These are phyloP conservation scores for Paramecium sexaurelia DNA, from an alignment of 73 alveolate species.

Conservation along the genomic window DNA sequence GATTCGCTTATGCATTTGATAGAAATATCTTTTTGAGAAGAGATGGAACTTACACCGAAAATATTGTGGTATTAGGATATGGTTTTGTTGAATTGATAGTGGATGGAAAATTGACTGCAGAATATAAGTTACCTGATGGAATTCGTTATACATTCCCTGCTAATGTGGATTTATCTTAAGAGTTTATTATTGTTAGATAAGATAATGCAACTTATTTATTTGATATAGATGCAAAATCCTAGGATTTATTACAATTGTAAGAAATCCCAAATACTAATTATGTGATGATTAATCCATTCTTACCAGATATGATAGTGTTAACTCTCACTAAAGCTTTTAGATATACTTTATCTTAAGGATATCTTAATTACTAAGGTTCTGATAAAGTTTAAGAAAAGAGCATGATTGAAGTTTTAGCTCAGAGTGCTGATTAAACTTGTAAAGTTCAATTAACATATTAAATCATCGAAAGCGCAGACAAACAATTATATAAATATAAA, in stretches of 20 bases:
- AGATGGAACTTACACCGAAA: not conserved
- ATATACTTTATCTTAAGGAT: slow-evolving; percentile 28
- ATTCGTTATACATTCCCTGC: slow-evolving; percentile 8
- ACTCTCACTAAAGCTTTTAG: not conserved
- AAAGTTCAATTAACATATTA: not conserved
- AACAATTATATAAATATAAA: not conserved
- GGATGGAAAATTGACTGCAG: not conserved
- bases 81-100: not conserved
- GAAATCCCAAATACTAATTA: not conserved
- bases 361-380: not conserved
- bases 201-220: not conserved
- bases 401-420: not conserved
- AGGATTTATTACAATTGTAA: not conserved
- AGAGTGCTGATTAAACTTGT: not conserved
- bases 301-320: slow-evolving; percentile 17
- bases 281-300: slow-evolving; percentile 21
- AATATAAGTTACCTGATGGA: not conserved
- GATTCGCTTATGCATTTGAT: slow-evolving; percentile 43
- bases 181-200: not conserved
- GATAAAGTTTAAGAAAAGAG: not conserved
- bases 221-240: not conserved
- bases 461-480: not conserved
- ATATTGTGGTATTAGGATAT: not conserved
- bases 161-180: not conserved
- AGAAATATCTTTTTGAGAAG: not conserved